Evolutionary conservation across 2,329 filamentous ascomycete genomes (phyloP), one percentile per base, ranked within the genome.

Genomic region (Fusarium pilosicola): DNA sequence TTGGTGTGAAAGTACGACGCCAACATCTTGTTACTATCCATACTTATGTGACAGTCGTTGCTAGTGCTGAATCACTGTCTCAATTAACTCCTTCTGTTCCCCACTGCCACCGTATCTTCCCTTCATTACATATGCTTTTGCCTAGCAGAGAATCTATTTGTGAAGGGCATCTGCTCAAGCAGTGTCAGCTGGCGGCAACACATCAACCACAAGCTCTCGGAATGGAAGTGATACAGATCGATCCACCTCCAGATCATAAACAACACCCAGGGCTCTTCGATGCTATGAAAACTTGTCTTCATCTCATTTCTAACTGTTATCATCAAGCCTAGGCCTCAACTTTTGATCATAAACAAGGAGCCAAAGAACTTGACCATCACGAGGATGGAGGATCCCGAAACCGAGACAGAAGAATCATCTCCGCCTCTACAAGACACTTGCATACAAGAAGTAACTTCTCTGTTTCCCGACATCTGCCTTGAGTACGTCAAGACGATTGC

Each of bases 401-500:
- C 60, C 15, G 48, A 48, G 13, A 41, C 41, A 7, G 38, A 59
- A 44, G 44, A 46, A n/a, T 36, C 22, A 20, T n/a, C 39, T 20
- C 55, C 57, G 39, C 26, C 10, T 7, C n/a, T 36, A 14, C 59
- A 68, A 52, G 62, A 74, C 10, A 45, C 36, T 20, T 78, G 74
- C 28, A 38, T 75, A 11, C 49, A 65, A 32, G 44, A 49, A n/a
- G 70, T 80, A 30, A 48, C 54, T 14, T 51, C 63, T 9, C 54
- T 87, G 14, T 87, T 88, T 65, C 85, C 86, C 1, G 83, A 88
- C 45, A 85, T 88, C 5, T 86, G 84, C 65, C 80, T 76, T 1
- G 67, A 81, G 0, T 84, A 83, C 61, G 77, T 88, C 18, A 64
- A 76, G 11, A 51, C 67, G 9, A 62, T 83, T 9, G 78, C 78